Evolutionary conservation across 2,329 filamentous ascomycete genomes (phyloP), one percentile per base, ranked within the genome.

Genomic region (Penicillium janthinellum): DNA sequence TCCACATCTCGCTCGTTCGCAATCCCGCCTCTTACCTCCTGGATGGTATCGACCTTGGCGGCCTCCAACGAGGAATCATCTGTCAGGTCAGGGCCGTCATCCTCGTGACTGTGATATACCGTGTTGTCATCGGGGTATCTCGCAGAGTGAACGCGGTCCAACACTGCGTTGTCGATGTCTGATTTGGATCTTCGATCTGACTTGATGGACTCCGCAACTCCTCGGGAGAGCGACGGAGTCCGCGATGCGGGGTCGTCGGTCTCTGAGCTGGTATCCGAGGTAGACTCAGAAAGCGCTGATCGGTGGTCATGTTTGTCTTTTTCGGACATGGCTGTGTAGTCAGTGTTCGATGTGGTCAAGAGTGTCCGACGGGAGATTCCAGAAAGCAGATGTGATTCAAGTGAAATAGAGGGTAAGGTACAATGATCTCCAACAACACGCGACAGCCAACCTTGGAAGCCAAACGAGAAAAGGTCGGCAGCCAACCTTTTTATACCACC

Each of bases 101-200:
- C 62, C 34, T 67, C 54, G 17, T 69, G 66, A 25, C 64, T 69
- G 49, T 74, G 67, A 34, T 75, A 77, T 6, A 71, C 58, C 7
- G 69, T 70, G 6, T 73, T 65, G 54, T 77, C 73, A 53, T 78
- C 74, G 1, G 74, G 63, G 57, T 75, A 70, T 22, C 66, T 67
- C 3, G 64, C 72, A 1, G 73, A 75, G 60, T 71, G 67, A 2
- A 73, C 62, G 20, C 70, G 64, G 42, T 69, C 60, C 1, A 75
- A 34, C n/a, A 52, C 44, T 5, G 48, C 53, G 2, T 20, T n/a
- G 5, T 52, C n/a, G 7, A 41, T 7, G 38, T 57, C 52, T 25
- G 51, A 60, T 34, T 37, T 25, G 14, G 57, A 57, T 39, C 35
- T 54, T 7, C 41, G 54, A 25, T 50, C 52, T 25, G 59, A 58